Evolutionary conservation across 495 filamentous ascomycete species (phyloP).

Genomic region (Aspergillus sclerotiicarbonarius): DNA sequence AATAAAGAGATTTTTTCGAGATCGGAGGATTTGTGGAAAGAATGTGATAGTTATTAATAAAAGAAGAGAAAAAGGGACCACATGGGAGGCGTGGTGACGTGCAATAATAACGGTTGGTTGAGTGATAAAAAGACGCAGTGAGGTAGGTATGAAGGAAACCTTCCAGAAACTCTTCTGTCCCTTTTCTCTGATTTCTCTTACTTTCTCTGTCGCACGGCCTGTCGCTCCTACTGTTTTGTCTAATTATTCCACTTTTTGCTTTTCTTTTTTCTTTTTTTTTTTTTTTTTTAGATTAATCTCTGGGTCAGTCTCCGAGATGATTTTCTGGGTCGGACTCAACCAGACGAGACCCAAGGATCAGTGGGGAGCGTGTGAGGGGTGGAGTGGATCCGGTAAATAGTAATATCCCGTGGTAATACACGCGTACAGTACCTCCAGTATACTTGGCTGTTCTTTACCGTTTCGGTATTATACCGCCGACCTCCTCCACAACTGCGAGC

Average conservation of each 20-base stretch:
- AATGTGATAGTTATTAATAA: conserved; percentile 23
- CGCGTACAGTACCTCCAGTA: background rate
- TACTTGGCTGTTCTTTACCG: background rate
- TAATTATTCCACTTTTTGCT: conserved; percentile 8
- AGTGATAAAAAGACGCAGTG: conserved; percentile 7
- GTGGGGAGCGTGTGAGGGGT: conserved; percentile 19
- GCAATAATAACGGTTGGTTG: conserved; percentile 14
- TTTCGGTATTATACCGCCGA: conserved; percentile 1
- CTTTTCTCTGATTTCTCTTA: conserved; percentile 7
- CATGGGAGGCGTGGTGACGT: conserved; percentile 20
- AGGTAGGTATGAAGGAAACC: conserved; percentile 10
- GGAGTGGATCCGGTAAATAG: conserved; percentile 9
- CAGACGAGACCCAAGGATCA: conserved; percentile 16
- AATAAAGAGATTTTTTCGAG: conserved; percentile 7
- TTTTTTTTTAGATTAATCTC: conserved; percentile 13
- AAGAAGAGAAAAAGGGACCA: conserved; percentile 25
- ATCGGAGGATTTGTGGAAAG: conserved; percentile 25
- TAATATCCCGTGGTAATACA: conserved; percentile 17
- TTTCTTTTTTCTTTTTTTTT: conserved; percentile 10
- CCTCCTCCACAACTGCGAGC: background rate
- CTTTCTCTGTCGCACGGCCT: background rate
- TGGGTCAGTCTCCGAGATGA: conserved; percentile 11
- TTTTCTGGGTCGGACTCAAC: conserved; percentile 19
- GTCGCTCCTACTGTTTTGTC: background rate
- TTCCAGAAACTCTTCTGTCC: conserved; percentile 11